A percentile compares a stretch with the other conserved stretches of the same genome.
phyloP scores from a whole-genome alignment of 2,329 filamentous ascomycete species.

The Fusarium praegraminearum region DNA sequence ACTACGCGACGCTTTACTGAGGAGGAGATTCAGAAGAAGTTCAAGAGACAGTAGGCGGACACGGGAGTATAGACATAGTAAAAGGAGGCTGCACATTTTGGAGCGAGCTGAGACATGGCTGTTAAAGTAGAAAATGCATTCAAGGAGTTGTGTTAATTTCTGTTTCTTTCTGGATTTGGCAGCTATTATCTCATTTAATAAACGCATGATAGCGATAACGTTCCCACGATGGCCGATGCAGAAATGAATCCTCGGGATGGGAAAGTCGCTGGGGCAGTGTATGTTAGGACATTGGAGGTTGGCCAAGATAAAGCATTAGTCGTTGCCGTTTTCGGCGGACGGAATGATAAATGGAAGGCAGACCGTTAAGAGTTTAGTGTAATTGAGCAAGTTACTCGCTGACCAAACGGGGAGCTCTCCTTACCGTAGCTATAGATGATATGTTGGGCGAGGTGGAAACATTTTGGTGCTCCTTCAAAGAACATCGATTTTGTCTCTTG shows the following conservation, averaged over 20 bases:
- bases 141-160: not conserved
- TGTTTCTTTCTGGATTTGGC: not conserved
- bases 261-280: slow-evolving; percentile 31
- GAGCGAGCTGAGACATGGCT: not conserved
- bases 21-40: slow-evolving; percentile 44
- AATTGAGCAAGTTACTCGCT: slow-evolving; percentile 17
- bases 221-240: slow-evolving; percentile 19
- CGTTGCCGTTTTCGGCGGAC: slow-evolving; percentile 25
- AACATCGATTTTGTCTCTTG: not conserved
- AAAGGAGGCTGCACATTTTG: not conserved
- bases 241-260: slow-evolving; percentile 31
- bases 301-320: slow-evolving; percentile 6
- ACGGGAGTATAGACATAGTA: not conserved
- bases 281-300: slow-evolving; percentile 29
- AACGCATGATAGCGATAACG: not conserved
- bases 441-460: not conserved
- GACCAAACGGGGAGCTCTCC: not conserved
- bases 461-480: not conserved
- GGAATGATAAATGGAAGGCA: slow-evolving; percentile 19
- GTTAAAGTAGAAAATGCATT: slow-evolving; percentile 1
- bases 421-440: not conserved
- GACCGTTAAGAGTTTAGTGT: slow-evolving; percentile 22
- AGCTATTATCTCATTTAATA: not conserved
- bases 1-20: slow-evolving; percentile 44
- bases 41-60: slow-evolving; percentile 14